Evolutionary conservation across 805 yeast species (phyloP), one percentile per base, ranked within the genome.

Genomic region (Ogataea methanolica): DNA sequence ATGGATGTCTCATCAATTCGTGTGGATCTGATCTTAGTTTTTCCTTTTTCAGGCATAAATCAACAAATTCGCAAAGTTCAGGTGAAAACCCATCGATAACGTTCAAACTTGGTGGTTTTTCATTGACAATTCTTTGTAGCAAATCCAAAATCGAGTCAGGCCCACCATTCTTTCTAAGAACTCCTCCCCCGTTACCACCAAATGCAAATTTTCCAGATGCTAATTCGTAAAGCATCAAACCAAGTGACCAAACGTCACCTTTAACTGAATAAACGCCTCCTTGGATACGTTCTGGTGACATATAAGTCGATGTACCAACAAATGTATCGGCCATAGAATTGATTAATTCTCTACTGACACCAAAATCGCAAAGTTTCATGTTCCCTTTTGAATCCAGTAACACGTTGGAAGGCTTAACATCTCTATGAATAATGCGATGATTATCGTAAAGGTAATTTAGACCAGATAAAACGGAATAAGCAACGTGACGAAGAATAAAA

Each of bases 231-330:
- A 94, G 72, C 83, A 91, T 86, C 40, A 94, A 71, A 1, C 99
- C 99, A 55, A 91, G 70, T 0, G 97, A 89, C 99, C 99, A 94
- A 12, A 94, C 92, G 65, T 94, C 99, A 36, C 96, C 92, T 56
- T 91, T 90, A n/a, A 91, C 84, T 8, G 96, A 86, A 67, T 94
- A 94, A 9, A 84, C 83, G 39, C 88, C 88, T 17, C 99, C 99
- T 67, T 90, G 96, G 46, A 94, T 92, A 52, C 99, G 76, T 60
- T 94, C 99, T 0, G 99, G 99, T 1, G 96, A 87, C 95, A 94
- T 94, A 63, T 94, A 94, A 0, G 96, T 89, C 1, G 97, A 89
- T 0, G 99, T 94, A 1, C 99, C 99, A 9, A 94, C 98, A 72
- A 94, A 94, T 0, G 99, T 94, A 60, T 94, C 97, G 0, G 97